Percentiles rank a stretch among this genome's conserved stretches.
phyloP scores from a whole-genome alignment of 179 eudicot genomes.

The Spinacia oleracea region DNA sequence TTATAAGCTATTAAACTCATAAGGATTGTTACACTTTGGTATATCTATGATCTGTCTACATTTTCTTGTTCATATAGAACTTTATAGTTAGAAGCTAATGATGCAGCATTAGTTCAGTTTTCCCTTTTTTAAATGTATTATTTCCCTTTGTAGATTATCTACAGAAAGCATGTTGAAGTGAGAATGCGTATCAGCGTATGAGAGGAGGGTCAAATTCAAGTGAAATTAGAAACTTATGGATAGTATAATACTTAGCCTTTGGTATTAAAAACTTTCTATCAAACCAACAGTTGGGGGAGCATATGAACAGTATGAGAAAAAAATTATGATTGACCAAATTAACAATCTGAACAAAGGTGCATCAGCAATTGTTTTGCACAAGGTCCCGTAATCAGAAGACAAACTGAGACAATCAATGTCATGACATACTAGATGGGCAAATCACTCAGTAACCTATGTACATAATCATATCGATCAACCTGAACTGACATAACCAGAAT shows the following conservation, averaged over 20 bases:
- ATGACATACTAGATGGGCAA: not conserved
- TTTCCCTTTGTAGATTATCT: not conserved
- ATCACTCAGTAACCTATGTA: not conserved
- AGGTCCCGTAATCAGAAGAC: not conserved
- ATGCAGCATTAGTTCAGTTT: not conserved
- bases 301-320: not conserved
- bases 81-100: not conserved
- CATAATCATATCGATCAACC: not conserved
- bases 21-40: not conserved
- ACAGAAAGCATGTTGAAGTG: not conserved
- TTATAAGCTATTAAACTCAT: not conserved
- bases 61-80: not conserved
- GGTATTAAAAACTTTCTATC: not conserved
- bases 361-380: not conserved
- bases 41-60: not conserved
- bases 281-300: not conserved
- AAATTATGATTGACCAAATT: not conserved
- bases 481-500: not conserved
- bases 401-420: not conserved
- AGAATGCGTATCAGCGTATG: not conserved
- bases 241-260: not conserved
- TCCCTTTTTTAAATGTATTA: not conserved
- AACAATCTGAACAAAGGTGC: constrained; percentile 7
- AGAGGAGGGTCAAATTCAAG: not conserved
- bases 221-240: not conserved